Percentiles rank a stretch among this genome's conserved stretches.
Conservation (phyloP, 495 filamentous ascomycete species). For the Bombardia bombarda region DNA sequence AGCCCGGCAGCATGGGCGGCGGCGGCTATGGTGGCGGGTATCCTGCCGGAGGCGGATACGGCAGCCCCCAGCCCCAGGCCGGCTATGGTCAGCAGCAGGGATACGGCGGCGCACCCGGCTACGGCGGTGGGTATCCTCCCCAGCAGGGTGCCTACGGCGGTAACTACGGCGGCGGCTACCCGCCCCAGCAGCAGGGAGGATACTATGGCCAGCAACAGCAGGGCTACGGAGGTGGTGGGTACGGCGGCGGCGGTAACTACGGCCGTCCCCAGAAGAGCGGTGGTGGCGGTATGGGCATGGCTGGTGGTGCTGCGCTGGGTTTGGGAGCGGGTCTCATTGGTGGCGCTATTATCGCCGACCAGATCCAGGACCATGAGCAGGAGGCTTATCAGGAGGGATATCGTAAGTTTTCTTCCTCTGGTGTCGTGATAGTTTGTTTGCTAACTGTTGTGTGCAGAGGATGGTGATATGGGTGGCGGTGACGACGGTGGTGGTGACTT, state of each 20-base stretch:
- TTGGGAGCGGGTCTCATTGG: conserved; percentile 70
- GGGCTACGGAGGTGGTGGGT: conserved; percentile 22
- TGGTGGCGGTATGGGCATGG: conserved; percentile 54
- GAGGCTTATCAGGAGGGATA: conserved; percentile 42
- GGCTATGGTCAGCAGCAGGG: conserved; percentile 32
- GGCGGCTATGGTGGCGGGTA: conserved; percentile 3
- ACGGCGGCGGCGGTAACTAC: conserved; percentile 10
- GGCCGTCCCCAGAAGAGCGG: conserved; percentile 12
- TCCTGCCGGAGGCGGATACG: conserved; percentile 16
- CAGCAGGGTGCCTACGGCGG: conserved; percentile 23
- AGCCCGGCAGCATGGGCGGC: conserved; percentile 6
- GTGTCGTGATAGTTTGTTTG: not conserved
- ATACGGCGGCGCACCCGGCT: conserved; percentile 30
- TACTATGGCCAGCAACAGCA: conserved; percentile 22
- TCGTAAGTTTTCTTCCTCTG: conserved; percentile 14
- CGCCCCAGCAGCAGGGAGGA: conserved; percentile 24
- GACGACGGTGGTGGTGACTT: conserved; percentile 44
- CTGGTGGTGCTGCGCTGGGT: conserved; percentile 67
- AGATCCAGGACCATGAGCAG: conserved; percentile 51
- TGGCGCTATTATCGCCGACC: conserved; percentile 59
- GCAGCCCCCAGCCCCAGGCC: conserved; percentile 28
- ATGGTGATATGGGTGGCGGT: conserved; percentile 27
- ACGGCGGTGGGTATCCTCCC: conserved; percentile 28
- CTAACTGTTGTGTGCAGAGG: conserved; percentile 21
- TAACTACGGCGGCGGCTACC: conserved; percentile 24